Percentiles rank a stretch among this genome's conserved stretches.
These are phyloP conservation scores for Cicer pinnatifidum DNA, from an alignment of 306 rosid species.

Conservation along the genomic window DNA sequence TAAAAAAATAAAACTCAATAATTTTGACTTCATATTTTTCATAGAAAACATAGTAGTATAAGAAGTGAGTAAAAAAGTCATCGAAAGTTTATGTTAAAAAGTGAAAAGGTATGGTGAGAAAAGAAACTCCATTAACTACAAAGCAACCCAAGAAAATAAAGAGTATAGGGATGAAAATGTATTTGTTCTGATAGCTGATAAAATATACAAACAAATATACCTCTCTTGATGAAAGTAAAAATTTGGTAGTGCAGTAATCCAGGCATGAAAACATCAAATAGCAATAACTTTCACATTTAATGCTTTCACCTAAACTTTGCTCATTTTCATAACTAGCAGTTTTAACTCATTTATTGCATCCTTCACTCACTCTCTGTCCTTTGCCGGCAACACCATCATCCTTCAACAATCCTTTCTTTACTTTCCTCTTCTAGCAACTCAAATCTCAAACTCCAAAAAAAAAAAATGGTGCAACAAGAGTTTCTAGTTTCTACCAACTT, in stretches of 20 bases:
- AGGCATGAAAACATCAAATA: conserved; percentile 63
- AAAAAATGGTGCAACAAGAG: conserved; percentile 15
- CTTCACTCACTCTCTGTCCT: not conserved
- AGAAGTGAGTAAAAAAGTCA: not conserved
- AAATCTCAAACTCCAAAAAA: conserved; percentile 1
- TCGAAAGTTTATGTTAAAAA: not conserved
- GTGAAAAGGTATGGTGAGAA: conserved; percentile 25
- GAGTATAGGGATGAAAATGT: conserved; percentile 2
- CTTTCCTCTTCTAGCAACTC: conserved; percentile 38
- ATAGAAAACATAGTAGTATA: not conserved
- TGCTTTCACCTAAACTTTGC: conserved; percentile 64
- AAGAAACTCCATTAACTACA: conserved; percentile 15
- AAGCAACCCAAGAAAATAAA: conserved; percentile 30
- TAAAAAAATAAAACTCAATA: not conserved
- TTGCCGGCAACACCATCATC: conserved; percentile 39
- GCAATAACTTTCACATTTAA: conserved; percentile 77
- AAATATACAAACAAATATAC: not conserved
- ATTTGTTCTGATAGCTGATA: not conserved
- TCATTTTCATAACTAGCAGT: conserved; percentile 61
- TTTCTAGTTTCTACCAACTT: conserved; percentile 17
- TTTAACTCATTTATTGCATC: conserved; percentile 60
- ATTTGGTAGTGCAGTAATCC: conserved; percentile 42
- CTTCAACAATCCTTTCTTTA: conserved; percentile 39
- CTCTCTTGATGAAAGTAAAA: conserved; percentile 5
- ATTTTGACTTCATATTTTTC: not conserved